phyloP scores from a whole-genome alignment of 2,329 filamentous ascomycete genomes.

The Fusarium camptoceras region DNA sequence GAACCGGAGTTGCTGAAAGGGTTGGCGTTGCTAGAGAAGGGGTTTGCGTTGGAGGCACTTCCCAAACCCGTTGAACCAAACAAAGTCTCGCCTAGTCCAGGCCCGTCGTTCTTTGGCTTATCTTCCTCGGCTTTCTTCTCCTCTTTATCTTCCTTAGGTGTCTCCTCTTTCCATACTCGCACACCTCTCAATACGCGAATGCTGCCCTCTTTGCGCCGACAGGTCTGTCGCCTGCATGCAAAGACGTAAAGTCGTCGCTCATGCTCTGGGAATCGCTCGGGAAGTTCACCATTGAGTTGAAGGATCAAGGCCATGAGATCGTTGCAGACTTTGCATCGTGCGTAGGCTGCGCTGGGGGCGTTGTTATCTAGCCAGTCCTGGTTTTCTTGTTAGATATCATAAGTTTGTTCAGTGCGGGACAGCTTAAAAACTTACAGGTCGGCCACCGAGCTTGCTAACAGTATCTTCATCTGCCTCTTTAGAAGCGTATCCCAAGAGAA shows the following conservation, averaged over 20 bases:
- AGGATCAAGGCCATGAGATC: slow-evolving; percentile 85
- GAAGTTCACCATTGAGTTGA: slow-evolving; percentile 91
- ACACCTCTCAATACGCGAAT: slow-evolving; percentile 80
- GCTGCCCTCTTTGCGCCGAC: slow-evolving; percentile 84
- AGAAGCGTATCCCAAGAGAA: slow-evolving; percentile 89
- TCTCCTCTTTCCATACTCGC: slow-evolving; percentile 62
- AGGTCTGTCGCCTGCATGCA: slow-evolving; percentile 80
- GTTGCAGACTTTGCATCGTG: slow-evolving; percentile 89
- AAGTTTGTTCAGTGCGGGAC: background rate
- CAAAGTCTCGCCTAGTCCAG: slow-evolving; percentile 72
- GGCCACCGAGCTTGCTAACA: slow-evolving; percentile 88
- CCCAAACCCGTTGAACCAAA: slow-evolving; percentile 72
- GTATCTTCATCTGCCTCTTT: slow-evolving; percentile 82
- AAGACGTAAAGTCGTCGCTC: slow-evolving; percentile 91
- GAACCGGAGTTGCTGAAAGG: slow-evolving; percentile 57
- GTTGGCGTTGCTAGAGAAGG: slow-evolving; percentile 68
- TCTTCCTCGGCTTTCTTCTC: slow-evolving; percentile 51
- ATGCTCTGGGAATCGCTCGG: slow-evolving; percentile 85
- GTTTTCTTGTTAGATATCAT: slow-evolving; percentile 32
- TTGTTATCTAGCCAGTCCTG: slow-evolving; percentile 86
- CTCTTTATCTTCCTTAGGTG: slow-evolving; percentile 43
- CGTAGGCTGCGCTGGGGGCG: slow-evolving; percentile 79
- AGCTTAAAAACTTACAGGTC: slow-evolving; percentile 72
- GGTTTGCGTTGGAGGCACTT: slow-evolving; percentile 61
- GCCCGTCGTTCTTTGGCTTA: slow-evolving; percentile 52